Percentiles rank a stretch among this genome's conserved stretches.
Conservation (phyloP, 495 filamentous ascomycete genomes). For the Aspergillus ellipticus region DNA sequence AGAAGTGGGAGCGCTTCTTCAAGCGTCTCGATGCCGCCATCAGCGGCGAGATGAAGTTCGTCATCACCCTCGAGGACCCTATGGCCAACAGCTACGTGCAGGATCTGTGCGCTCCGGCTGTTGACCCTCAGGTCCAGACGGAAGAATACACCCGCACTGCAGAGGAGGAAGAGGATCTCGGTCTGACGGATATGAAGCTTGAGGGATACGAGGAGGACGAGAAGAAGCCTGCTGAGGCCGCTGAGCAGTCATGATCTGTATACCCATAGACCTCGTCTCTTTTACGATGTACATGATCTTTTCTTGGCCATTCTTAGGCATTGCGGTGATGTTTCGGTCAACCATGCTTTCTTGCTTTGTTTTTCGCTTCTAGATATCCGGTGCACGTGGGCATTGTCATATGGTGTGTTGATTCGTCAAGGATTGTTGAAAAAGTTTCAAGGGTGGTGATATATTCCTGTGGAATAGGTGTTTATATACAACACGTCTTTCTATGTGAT, state of each 20-base stretch:
- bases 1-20: slow-evolving; percentile 81
- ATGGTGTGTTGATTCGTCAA: slow-evolving; percentile 12
- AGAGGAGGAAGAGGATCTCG: slow-evolving; percentile 89
- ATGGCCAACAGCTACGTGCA: slow-evolving; percentile 91
- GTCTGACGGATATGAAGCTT: slow-evolving; percentile 86
- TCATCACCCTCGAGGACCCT: slow-evolving; percentile 82
- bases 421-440: neutral
- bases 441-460: neutral
- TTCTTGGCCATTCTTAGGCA: slow-evolving; percentile 16
- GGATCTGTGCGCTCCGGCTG: slow-evolving; percentile 66
- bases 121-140: slow-evolving; percentile 73
- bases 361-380: slow-evolving; percentile 24
- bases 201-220: slow-evolving; percentile 73
- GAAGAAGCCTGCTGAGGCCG: slow-evolving; percentile 15
- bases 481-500: neutral
- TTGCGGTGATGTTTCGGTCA: slow-evolving; percentile 21
- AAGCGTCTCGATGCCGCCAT: slow-evolving; percentile 69
- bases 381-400: slow-evolving; percentile 16
- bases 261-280: slow-evolving; percentile 11
- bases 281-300: slow-evolving; percentile 31
- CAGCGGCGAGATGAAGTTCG: slow-evolving; percentile 75
- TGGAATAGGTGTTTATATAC: neutral
- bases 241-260: slow-evolving; percentile 21
- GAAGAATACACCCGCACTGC: slow-evolving; percentile 86
- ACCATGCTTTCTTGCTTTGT: slow-evolving; percentile 9